Percentiles rank a stretch among this genome's conserved stretches.
Evolutionary conservation across 139 green algal genomes (phyloP).

Genomic region (Picochlorum sp.): DNA sequence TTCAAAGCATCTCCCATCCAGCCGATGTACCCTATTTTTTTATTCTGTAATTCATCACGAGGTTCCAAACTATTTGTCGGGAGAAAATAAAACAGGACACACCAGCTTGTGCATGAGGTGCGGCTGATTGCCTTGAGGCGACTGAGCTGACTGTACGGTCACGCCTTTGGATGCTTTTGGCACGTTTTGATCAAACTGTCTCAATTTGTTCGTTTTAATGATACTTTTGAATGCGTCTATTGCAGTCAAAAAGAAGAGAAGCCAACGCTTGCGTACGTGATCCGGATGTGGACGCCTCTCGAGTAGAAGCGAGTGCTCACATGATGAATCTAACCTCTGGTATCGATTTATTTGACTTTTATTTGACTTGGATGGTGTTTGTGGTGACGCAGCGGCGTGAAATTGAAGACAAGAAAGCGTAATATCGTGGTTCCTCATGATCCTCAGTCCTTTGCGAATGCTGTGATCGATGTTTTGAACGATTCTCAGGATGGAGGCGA

Average conservation of each 20-base stretch:
- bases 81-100: too few relatives aligned
- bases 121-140: neutral
- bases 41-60: too few relatives aligned
- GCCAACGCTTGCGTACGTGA: constrained; percentile 76
- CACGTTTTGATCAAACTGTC: too few relatives aligned
- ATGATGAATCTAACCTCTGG: neutral
- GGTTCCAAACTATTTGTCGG: too few relatives aligned
- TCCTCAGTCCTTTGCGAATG: constrained; percentile 83
- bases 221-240: neutral
- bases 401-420: constrained; percentile 90
- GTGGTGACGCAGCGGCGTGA: constrained; percentile 59
- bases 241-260: constrained; percentile 78
- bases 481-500: constrained; percentile 35
- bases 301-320: too few relatives aligned
- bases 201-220: neutral
- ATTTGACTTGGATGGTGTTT: neutral
- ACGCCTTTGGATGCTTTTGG: too few relatives aligned
- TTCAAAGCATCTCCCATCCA: too few relatives aligned
- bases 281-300: too few relatives aligned
- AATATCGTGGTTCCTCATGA: constrained; percentile 93
- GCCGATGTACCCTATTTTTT: too few relatives aligned
- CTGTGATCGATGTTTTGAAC: constrained; percentile 71
- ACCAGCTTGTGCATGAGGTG: constrained; percentile 6
- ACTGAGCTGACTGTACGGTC: neutral
- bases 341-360: neutral